Evolutionary conservation across 164 flowering plant species (phyloP), one percentile per base, ranked within the genome.

Genomic region (Sextonia rubra): DNA sequence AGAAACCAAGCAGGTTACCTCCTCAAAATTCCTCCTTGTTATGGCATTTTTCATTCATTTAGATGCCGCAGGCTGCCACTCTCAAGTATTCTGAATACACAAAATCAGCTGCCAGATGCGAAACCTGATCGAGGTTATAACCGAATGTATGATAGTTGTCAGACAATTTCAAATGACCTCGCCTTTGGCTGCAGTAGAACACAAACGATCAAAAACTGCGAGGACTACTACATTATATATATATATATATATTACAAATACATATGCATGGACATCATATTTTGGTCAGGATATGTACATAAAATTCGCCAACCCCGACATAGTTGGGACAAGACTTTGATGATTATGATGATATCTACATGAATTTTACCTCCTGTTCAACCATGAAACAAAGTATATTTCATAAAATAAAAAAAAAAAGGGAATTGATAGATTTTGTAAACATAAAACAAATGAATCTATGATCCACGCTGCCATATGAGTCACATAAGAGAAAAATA

Each of bases 141-240:
- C n/a, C 4, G n/a, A 17, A 52, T 64, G 48, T 64, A 32, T 15
- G 6, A 26, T 11, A 48, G 60, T 65, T 74, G 73, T 79, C 77
- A 75, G 14, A 77, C 73, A 69, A 79, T 64, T 48, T 70, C 62
- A 64, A 79, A 24, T 7, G 71, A 69, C 65, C 60, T 75, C 67
- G 73, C 68, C 77, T 79, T 82, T 25, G 77, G 82, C 84, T 82
- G 82, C 47, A 79, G 74, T 26, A 78, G 30, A 18, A 71, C 14
- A 66, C 37, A 8, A 66, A 66, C 27, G 6, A 17, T 25, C n/a
- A 64, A 25, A 29, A 29, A 20, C 11, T 64, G 26, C 32, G 5
- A 27, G 20, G 17, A 27, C 32, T 1, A 61, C 11, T 18, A 12
- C n/a, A 18, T 18, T 3, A 24, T 12, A 61, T 9, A n/a, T 6